Evolutionary conservation across 805 yeast genomes (phyloP).

Genomic region (Yamadazyma olivae): DNA sequence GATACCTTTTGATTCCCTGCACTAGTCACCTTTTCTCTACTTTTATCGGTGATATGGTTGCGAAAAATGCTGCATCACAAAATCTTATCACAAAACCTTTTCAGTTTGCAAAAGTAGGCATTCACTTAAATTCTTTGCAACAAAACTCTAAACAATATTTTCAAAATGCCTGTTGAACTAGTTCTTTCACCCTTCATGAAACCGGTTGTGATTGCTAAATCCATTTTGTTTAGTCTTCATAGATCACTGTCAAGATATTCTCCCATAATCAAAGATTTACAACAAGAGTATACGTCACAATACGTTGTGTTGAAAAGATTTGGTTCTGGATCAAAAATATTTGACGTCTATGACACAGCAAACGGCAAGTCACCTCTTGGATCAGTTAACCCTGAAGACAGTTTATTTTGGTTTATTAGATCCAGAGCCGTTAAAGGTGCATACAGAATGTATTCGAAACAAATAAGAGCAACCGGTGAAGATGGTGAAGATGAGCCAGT

Average conservation of each 20-base stretch:
- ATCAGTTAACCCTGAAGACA: slow-evolving; percentile 39
- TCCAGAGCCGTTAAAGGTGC: slow-evolving; percentile 70
- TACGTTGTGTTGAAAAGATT: slow-evolving; percentile 53
- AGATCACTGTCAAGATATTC: too few relatives aligned
- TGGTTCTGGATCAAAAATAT: slow-evolving; percentile 59
- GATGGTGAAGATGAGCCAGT: slow-evolving; percentile 55
- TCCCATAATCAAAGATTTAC: too few relatives aligned
- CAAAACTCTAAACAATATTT: too few relatives aligned
- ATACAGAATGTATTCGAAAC: slow-evolving; percentile 51
- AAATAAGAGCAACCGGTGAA: slow-evolving; percentile 39
- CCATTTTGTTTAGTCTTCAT: slow-evolving; percentile 53
- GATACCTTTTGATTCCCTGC: too few relatives aligned
- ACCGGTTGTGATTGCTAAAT: slow-evolving; percentile 54
- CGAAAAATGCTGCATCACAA: too few relatives aligned
- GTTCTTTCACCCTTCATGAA: slow-evolving; percentile 57
- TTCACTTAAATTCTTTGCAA: too few relatives aligned
- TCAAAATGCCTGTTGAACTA: slow-evolving; percentile 62
- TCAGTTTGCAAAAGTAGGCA: too few relatives aligned
- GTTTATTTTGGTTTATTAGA: slow-evolving; percentile 52
- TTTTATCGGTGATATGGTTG: too few relatives aligned
- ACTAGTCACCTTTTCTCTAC: too few relatives aligned
- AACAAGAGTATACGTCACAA: slow-evolving; percentile 30
- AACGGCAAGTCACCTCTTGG: slow-evolving; percentile 36
- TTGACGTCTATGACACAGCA: slow-evolving; percentile 51
- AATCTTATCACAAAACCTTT: too few relatives aligned